Evolutionary conservation across 1,284 basidiomycete species (phyloP).

Genomic region (Rhizoctonia solani): DNA sequence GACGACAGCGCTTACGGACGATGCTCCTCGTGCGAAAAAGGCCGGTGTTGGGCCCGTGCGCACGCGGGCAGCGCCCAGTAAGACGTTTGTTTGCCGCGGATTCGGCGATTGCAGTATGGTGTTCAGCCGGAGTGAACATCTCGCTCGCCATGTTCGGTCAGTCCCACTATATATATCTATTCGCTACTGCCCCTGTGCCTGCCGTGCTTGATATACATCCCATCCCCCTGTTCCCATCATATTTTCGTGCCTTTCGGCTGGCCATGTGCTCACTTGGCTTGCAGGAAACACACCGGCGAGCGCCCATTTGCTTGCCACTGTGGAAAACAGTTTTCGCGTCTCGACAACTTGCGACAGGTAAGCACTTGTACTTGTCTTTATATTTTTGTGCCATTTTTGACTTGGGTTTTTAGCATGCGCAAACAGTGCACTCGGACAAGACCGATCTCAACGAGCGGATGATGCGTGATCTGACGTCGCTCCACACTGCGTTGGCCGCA

Average conservation of each 20-base stretch:
- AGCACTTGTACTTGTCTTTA: background rate
- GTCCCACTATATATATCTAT: background rate
- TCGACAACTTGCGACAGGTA: conserved; percentile 89
- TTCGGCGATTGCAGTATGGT: conserved; percentile 97
- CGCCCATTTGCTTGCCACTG: conserved; percentile 95
- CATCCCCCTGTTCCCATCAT: conserved; percentile 6
- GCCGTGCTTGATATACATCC: conserved; percentile 1
- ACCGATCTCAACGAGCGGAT: conserved; percentile 83
- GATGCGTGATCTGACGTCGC: conserved; percentile 85
- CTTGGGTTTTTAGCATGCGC: conserved; percentile 61
- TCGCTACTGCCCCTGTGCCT: conserved; percentile 14
- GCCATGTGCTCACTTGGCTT: conserved; percentile 23
- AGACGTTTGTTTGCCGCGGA: conserved; percentile 93
- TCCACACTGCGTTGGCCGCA: conserved; percentile 77
- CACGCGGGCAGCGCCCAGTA: conserved; percentile 70
- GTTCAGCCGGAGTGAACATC: conserved; percentile 91
- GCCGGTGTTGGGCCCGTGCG: conserved; percentile 18
- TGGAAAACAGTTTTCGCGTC: conserved; percentile 90
- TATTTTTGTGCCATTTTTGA: background rate
- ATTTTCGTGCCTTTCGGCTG: background rate
- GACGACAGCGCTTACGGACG: background rate
- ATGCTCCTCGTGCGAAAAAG: conserved; percentile 15
- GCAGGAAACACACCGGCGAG: conserved; percentile 95
- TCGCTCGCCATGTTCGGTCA: conserved; percentile 91
- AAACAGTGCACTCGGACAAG: conserved; percentile 93